Base-by-base conservation (phyloP, 768 basidiomycete genomes). In the Collybia nuda region DNA sequence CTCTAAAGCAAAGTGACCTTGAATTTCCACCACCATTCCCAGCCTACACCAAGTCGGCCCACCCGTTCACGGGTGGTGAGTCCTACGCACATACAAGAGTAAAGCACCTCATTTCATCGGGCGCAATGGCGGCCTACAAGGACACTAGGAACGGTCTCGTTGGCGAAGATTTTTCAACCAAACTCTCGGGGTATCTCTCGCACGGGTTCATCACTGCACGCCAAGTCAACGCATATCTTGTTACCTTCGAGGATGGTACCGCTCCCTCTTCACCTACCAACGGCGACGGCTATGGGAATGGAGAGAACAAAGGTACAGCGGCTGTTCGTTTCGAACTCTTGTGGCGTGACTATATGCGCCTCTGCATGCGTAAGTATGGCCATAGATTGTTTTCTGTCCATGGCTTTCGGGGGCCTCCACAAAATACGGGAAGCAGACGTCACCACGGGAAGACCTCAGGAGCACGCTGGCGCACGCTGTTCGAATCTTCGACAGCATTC, bases 341-440 rank as follows among this genome's bases (percentile, higher is more conserved):
- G 19, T 48, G 47, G 47, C 47, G 37, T 38, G 40, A 42, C 40
- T 42, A 42, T 24, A 42, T 42, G 40, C 19, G 40, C 19, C 19
- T 14, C 11, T 42, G 40, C 17, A 42, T 42, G 40, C 40, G 40
- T 14, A 42, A 42, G 19, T 18, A 42, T 18, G 40, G 40, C 17
- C 14, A 15, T 18, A 42, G 19, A 6, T 24, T 42, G 19, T 42
- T 42, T 24, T 42, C 40, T 19, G 19, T 42, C 19, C 24, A 42
- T 42, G 40, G 40, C 6, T 42, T 21, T 42, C 40, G 40, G 12
- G 40, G 40, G 4, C 40, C 40, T 6, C 17, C 24, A 7, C 12
- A 42, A 24, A 24, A 42, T 42, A 2, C 11, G 5, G 19, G 12
- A 14, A 18, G 12, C 40, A 9, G 24, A 42, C 40, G 19, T 19